A percentile compares a stretch with the other conserved stretches of the same genome.
Evolutionary conservation across 148 eudicot species (phyloP).

Genomic region (Camellia granthamiana): DNA sequence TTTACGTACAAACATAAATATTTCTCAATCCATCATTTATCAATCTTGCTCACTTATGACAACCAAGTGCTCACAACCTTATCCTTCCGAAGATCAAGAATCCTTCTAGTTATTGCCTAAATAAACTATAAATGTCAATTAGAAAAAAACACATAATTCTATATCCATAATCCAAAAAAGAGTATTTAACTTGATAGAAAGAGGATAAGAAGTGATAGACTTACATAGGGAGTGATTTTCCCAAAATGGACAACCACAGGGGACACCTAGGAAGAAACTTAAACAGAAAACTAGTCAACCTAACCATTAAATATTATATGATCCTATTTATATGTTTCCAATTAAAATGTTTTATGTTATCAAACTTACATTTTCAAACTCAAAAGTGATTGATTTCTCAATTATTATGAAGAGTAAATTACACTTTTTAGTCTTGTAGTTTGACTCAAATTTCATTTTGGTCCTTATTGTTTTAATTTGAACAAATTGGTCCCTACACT

Average conservation of each 20-base stretch:
- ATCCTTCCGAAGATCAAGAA: slow-evolving; percentile 45
- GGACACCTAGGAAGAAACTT: background rate
- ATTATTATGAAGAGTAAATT: too few relatives aligned
- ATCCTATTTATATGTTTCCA: too few relatives aligned
- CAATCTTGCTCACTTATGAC: slow-evolving; percentile 92
- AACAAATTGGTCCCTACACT: too few relatives aligned
- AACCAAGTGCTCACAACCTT: slow-evolving; percentile 93
- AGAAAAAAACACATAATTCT: background rate
- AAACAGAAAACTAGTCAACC: background rate
- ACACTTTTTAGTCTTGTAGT: too few relatives aligned
- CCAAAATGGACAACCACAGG: background rate
- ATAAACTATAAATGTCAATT: background rate
- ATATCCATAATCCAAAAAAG: background rate
- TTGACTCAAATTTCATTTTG: too few relatives aligned
- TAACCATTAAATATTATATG: background rate
- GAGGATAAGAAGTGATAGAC: background rate
- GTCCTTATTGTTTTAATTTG: too few relatives aligned
- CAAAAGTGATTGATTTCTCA: too few relatives aligned
- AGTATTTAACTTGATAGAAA: background rate
- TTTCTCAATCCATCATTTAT: background rate
- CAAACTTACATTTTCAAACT: too few relatives aligned
- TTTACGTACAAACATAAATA: background rate
- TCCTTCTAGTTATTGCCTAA: background rate
- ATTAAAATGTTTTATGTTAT: too few relatives aligned
- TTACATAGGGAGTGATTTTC: background rate